A percentile compares a stretch with the other conserved stretches of the same genome.
These are phyloP conservation scores for Akanthomyces lecanii DNA, from an alignment of 2,329 filamentous ascomycete genomes.

Conservation along the genomic window DNA sequence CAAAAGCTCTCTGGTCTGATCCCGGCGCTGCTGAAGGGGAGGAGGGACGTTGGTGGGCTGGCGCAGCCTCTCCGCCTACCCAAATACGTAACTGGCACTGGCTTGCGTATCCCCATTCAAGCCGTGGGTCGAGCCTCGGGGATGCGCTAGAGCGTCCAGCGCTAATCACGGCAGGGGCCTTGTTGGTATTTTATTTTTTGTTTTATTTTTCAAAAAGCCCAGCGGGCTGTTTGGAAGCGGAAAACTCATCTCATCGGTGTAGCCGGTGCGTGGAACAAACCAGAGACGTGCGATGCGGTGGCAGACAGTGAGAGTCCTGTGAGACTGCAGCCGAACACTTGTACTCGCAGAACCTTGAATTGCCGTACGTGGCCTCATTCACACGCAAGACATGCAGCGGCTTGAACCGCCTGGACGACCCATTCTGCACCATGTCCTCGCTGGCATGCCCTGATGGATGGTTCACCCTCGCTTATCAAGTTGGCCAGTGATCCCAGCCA, in stretches of 20 bases:
- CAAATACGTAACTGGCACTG: neutral
- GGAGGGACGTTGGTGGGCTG: neutral
- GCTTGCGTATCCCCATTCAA: neutral
- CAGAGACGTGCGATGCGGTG: neutral
- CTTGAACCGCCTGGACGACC: neutral
- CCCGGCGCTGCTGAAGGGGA: conserved; percentile 8
- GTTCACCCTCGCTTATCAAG: neutral
- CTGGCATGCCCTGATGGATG: neutral
- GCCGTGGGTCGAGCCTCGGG: neutral
- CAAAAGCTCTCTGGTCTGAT: neutral
- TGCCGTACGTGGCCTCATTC: neutral
- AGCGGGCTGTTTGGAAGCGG: too few species aligned
- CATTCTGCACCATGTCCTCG: neutral
- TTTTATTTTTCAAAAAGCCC: neutral
- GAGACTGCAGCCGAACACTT: neutral
- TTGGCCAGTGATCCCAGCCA: neutral
- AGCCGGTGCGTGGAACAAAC: neutral
- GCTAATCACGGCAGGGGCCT: conserved; percentile 5
- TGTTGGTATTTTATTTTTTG: too few species aligned
- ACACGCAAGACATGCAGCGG: neutral
- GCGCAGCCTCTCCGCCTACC: neutral
- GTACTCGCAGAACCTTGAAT: too few species aligned
- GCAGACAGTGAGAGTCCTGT: neutral
- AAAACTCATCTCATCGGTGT: too few species aligned
- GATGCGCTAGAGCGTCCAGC: neutral